Conservation (phyloP, 768 basidiomycete species). For the Hypsizygus marmoreus region DNA sequence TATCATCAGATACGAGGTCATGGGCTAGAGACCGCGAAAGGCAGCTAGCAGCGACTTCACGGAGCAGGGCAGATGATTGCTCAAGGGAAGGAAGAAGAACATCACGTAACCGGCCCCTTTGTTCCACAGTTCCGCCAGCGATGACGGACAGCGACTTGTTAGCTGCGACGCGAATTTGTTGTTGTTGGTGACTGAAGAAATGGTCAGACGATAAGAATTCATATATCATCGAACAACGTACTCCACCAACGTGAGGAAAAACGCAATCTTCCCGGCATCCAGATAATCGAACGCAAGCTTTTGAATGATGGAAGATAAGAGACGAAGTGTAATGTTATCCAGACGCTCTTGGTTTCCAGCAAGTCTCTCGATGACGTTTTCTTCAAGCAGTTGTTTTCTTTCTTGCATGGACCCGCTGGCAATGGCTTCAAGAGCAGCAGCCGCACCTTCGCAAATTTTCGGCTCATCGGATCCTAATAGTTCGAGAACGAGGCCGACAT, state of each 20-base stretch:
- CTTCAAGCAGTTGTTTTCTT: constrained; percentile 12
- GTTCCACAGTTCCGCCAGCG: constrained; percentile 10
- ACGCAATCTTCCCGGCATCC: constrained; percentile 9
- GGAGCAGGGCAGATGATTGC: constrained; percentile 10
- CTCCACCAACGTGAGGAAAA: constrained; percentile 16
- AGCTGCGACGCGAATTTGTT: constrained; percentile 16
- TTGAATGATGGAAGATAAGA: constrained; percentile 11
- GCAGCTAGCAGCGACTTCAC: constrained; percentile 13
- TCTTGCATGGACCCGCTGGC: constrained; percentile 13
- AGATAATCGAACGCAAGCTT: constrained; percentile 19
- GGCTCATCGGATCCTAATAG: constrained; percentile 13
- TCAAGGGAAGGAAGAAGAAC: constrained; percentile 14
- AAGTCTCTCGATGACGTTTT: constrained; percentile 15
- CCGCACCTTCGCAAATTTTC: constrained; percentile 15
- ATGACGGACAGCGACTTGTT: constrained; percentile 9
- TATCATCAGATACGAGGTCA: constrained; percentile 17
- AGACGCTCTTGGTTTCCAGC: constrained; percentile 3
- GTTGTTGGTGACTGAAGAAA: constrained; percentile 13
- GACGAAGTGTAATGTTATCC: constrained; percentile 5
- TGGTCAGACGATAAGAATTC: background rate
- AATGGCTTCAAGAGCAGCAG: constrained; percentile 16
- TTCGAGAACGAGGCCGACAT: constrained; percentile 11
- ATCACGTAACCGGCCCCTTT: constrained; percentile 11
- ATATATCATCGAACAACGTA: constrained; percentile 3
- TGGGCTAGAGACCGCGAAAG: constrained; percentile 15